Conservation (phyloP, 2,329 filamentous ascomycete genomes). For the Hirsutella rhossiliensis region DNA sequence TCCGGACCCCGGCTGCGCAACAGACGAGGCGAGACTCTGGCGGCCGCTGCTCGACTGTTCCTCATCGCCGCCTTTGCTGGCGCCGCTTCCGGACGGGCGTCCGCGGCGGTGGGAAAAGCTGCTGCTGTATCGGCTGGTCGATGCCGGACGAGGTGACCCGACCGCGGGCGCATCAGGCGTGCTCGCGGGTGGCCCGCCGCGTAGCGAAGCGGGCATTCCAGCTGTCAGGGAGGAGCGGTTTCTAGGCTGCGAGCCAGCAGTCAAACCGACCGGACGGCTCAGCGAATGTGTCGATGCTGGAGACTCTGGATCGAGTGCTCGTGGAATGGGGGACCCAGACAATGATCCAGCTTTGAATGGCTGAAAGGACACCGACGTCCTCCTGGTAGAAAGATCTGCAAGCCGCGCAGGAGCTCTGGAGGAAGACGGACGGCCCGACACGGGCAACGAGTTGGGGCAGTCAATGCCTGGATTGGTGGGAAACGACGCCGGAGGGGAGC, state of each 20-base stretch:
- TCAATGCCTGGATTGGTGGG: slow-evolving; percentile 32
- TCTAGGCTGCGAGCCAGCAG: slow-evolving; percentile 35
- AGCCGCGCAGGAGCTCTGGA: slow-evolving; percentile 26
- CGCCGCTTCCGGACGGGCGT: slow-evolving; percentile 63
- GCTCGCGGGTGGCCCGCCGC: slow-evolving; percentile 50
- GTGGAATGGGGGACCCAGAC: slow-evolving; percentile 67
- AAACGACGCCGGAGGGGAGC: slow-evolving; percentile 42
- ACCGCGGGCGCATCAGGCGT: slow-evolving; percentile 54
- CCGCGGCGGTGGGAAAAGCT: slow-evolving; percentile 82
- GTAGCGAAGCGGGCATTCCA: slow-evolving; percentile 61
- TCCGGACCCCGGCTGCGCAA: slow-evolving; percentile 64
- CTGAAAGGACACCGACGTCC: slow-evolving; percentile 81
- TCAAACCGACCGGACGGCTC: slow-evolving; percentile 32
- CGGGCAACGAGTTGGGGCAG: slow-evolving; percentile 41
- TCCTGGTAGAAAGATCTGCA: slow-evolving; percentile 47
- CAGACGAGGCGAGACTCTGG: slow-evolving; percentile 59
- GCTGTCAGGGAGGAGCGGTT: slow-evolving; percentile 64
- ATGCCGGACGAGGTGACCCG: slow-evolving; percentile 66
- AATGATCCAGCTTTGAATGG: slow-evolving; percentile 94
- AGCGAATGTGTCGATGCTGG: slow-evolving; percentile 45
- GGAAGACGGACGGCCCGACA: slow-evolving; percentile 16
- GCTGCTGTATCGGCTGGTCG: slow-evolving; percentile 79
- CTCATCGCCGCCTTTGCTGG: slow-evolving; percentile 54
- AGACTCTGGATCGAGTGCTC: slow-evolving; percentile 34
- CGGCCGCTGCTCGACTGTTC: slow-evolving; percentile 73